Percentiles rank a stretch among this genome's conserved stretches.
These are phyloP conservation scores for Candida pini DNA, from an alignment of 805 yeast genomes.

Conservation along the genomic window DNA sequence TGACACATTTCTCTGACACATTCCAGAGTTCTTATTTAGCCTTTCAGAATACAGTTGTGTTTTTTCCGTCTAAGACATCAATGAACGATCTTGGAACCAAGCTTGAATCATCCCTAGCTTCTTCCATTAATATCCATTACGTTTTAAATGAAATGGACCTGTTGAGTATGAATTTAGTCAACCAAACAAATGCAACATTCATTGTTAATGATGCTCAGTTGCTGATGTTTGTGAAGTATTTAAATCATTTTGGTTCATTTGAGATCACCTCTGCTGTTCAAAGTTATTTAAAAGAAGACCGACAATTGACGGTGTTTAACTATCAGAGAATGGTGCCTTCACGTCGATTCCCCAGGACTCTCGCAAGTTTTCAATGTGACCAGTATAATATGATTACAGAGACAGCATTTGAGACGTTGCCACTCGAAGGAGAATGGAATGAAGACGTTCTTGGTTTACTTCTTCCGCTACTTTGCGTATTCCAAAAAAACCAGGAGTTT, in stretches of 20 bases:
- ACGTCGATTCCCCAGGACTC: neutral
- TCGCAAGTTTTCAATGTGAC: constrained; percentile 1
- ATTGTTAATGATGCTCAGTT: constrained; percentile 7
- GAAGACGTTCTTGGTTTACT: constrained; percentile 6
- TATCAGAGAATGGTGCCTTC: constrained; percentile 2
- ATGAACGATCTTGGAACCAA: constrained; percentile 5
- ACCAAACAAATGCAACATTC: constrained; percentile 7
- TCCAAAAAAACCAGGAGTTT: constrained; percentile 1
- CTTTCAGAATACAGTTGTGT: no score
- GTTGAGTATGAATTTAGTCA: constrained; percentile 6
- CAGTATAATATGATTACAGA: constrained; percentile 6
- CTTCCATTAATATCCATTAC: constrained; percentile 1
- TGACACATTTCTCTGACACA: constrained; percentile 1
- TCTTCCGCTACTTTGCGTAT: constrained; percentile 5
- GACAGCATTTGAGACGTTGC: neutral
- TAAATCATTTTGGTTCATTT: constrained; percentile 5
- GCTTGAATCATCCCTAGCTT: constrained; percentile 3
- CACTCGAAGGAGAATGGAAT: neutral
- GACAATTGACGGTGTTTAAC: constrained; percentile 1
- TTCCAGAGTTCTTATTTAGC: no score
- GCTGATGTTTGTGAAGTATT: constrained; percentile 5
- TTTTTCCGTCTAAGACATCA: constrained; percentile 8
- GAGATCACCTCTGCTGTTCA: constrained; percentile 8
- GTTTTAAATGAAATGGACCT: constrained; percentile 6
- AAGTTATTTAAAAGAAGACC: constrained; percentile 2